phyloP scores from a whole-genome alignment of 352 stramenopile species.

The Phytophthora uliginosa region DNA sequence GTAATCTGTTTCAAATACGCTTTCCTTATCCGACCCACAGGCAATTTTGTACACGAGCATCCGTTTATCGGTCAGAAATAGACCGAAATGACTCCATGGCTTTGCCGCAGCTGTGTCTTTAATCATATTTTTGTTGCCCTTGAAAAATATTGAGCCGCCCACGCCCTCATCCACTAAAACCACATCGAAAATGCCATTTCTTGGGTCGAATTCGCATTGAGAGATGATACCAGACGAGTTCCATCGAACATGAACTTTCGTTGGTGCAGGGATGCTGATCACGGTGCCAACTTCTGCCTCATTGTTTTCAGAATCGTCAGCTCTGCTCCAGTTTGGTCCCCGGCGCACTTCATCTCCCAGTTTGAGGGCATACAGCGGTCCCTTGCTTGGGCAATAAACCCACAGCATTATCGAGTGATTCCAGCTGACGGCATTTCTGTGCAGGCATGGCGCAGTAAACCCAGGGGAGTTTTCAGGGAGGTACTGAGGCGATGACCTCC shows the following conservation, averaged over 20 bases:
- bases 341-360: conserved; percentile 71
- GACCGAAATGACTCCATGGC: conserved; percentile 79
- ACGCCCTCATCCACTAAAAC: conserved; percentile 62
- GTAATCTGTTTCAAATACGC: conserved; percentile 73
- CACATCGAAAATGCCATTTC: conserved; percentile 58
- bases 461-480: conserved; percentile 52
- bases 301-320: conserved; percentile 23
- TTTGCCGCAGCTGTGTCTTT: conserved; percentile 51
- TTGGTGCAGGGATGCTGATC: conserved; percentile 50
- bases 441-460: conserved; percentile 46
- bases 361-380: conserved; percentile 67
- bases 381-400: conserved; percentile 61
- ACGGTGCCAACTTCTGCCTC: conserved; percentile 52
- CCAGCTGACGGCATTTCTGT: conserved; percentile 53
- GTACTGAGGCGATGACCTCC: conserved; percentile 34
- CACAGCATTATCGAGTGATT: conserved; percentile 87
- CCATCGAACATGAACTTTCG: conserved; percentile 67
- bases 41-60: conserved; percentile 78
- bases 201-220: conserved; percentile 68
- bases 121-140: conserved; percentile 73
- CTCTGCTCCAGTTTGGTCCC: conserved; percentile 59
- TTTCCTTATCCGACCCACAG: conserved; percentile 65
- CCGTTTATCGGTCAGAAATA: conserved; percentile 73
- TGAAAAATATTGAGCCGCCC: conserved; percentile 76
- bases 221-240: conserved; percentile 31